Evolutionary conservation across 352 stramenopile genomes (phyloP).

Genomic region (Pythium scleroteichum): DNA sequence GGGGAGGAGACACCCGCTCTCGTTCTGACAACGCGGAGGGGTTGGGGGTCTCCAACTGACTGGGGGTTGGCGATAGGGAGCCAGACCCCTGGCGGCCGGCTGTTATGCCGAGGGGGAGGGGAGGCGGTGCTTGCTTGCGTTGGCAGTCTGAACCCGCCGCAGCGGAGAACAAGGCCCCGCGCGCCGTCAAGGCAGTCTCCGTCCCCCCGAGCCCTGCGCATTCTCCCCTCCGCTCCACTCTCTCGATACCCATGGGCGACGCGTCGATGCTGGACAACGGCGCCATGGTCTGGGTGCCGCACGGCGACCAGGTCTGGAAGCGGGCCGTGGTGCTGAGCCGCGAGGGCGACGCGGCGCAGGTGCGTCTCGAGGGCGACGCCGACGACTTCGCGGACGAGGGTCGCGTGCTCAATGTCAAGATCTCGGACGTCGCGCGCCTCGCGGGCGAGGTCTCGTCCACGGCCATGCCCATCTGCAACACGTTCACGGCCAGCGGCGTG

Average conservation of each 20-base stretch:
- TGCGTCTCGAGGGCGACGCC: slow-evolving; percentile 62
- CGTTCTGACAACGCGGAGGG: slow-evolving; percentile 17
- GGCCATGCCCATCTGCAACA: slow-evolving; percentile 86
- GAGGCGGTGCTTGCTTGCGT: not conserved
- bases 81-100: slow-evolving; percentile 11
- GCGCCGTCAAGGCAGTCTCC: slow-evolving; percentile 4
- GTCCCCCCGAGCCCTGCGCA: not conserved
- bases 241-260: slow-evolving; percentile 10
- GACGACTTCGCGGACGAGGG: slow-evolving; percentile 62
- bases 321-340: slow-evolving; percentile 67
- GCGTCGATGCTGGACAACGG: slow-evolving; percentile 54
- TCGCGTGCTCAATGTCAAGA: slow-evolving; percentile 57
- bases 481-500: slow-evolving; percentile 56
- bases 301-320: slow-evolving; percentile 78
- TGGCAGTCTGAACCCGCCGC: slow-evolving; percentile 9
- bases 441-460: slow-evolving; percentile 73
- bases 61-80: slow-evolving; percentile 12
- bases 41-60: slow-evolving; percentile 8
- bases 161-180: slow-evolving; percentile 6
- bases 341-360: slow-evolving; percentile 49
- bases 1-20: slow-evolving; percentile 18
- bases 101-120: slow-evolving; percentile 17
- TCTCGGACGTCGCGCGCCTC: slow-evolving; percentile 61
- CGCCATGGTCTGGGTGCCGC: slow-evolving; percentile 80
- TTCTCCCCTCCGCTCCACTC: not conserved